A percentile compares a stretch with the other conserved stretches of the same genome.
phyloP scores from a whole-genome alignment of 2,329 filamentous ascomycete species.

The Fusarium multiceps region DNA sequence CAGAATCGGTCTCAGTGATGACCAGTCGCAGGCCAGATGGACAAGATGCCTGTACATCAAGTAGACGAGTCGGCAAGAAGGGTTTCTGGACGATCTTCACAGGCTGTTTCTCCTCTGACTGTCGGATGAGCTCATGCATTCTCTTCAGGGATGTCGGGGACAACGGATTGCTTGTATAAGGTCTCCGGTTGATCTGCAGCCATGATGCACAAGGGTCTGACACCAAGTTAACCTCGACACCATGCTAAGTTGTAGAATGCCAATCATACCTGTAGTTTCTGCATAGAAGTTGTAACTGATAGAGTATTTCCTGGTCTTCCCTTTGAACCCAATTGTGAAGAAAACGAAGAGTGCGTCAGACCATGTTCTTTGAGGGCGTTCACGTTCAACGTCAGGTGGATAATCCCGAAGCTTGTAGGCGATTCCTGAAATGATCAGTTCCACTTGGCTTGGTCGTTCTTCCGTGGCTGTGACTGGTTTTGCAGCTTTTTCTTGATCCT shows the following conservation, averaged over 20 bases:
- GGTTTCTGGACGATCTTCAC: fast-evolving
- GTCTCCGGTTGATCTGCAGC: not conserved
- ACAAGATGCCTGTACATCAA: not conserved
- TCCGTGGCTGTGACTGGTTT: not conserved
- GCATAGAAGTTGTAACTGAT: not conserved
- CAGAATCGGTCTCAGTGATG: not conserved
- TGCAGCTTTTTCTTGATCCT: not conserved
- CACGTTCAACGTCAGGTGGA: too few relatives aligned
- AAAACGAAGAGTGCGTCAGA: not conserved
- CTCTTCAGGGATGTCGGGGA: fast-evolving
- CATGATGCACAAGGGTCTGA: not conserved
- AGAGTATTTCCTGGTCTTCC: not conserved
- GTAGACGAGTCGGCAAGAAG: not conserved
- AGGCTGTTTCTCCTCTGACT: fast-evolving
- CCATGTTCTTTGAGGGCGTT: not conserved
- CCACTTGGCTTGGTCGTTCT: fast-evolving
- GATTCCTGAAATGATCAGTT: not conserved
- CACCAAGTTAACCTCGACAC: fast-evolving
- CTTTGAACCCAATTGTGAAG: not conserved
- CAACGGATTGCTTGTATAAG: not conserved
- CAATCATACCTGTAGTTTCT: not conserved
- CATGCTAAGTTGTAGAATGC: fast-evolving
- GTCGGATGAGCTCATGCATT: not conserved
- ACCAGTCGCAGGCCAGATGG: not conserved
- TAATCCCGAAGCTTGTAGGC: not conserved